Conservation (phyloP, 495 filamentous ascomycete genomes). For the Penicillium riverlandense region DNA sequence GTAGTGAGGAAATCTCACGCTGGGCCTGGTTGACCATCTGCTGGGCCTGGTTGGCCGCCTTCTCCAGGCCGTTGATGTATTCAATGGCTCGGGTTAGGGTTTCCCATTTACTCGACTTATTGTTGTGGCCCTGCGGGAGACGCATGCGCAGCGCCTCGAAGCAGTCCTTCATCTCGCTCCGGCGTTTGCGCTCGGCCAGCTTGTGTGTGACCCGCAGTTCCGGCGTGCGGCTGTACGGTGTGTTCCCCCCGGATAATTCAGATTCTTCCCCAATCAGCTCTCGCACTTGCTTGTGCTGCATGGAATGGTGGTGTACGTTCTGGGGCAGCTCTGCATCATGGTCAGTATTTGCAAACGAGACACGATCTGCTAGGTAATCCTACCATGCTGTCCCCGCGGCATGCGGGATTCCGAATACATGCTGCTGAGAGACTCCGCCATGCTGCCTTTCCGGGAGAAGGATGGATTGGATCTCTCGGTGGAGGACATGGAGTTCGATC, state of each 20-base stretch:
- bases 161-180: slow-evolving; percentile 96
- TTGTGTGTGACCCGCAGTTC: slow-evolving; percentile 96
- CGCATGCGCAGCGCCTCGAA: slow-evolving; percentile 81
- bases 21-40: slow-evolving; percentile 30
- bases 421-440: slow-evolving; percentile 68
- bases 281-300: slow-evolving; percentile 67
- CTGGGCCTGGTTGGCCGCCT: slow-evolving; percentile 21
- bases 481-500: slow-evolving; percentile 47
- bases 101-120: slow-evolving; percentile 98
- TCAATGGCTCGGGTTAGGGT: slow-evolving; percentile 64
- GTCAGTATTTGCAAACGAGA: slow-evolving; percentile 10
- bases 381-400: slow-evolving; percentile 63
- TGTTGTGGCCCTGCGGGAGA: slow-evolving; percentile 78
- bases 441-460: slow-evolving; percentile 62
- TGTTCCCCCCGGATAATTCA: slow-evolving; percentile 45
- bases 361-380: background rate
- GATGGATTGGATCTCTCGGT: slow-evolving; percentile 39
- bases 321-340: slow-evolving; percentile 33
- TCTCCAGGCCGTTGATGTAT: slow-evolving; percentile 34
- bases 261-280: slow-evolving; percentile 54
- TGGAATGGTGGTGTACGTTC: slow-evolving; percentile 62
- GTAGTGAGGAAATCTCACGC: slow-evolving; percentile 14
- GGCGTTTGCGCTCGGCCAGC: slow-evolving; percentile 87
- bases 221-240: slow-evolving; percentile 89
- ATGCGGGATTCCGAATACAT: slow-evolving; percentile 66